Evolutionary conservation across 805 yeast genomes (phyloP), one percentile per base, ranked within the genome.

Genomic region (Candida gorgasii): DNA sequence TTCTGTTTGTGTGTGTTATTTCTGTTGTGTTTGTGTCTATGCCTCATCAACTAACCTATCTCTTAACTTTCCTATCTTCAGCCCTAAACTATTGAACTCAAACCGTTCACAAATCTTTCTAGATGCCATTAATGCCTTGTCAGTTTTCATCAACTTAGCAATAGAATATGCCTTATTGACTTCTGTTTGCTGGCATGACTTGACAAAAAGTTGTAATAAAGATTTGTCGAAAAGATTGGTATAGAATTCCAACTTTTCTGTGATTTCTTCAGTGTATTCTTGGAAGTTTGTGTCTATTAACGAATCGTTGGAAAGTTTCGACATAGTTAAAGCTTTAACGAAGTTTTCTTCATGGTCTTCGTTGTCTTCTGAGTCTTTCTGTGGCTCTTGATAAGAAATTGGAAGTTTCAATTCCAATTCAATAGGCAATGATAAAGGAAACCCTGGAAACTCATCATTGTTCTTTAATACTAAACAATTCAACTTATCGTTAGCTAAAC

Each of bases 381-480:
- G 54, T 8, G 58, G 59, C 4, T 54, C 57, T 20, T 31, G 30
- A 12, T 57, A 52, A 18, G 62, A 57, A 1, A 86, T 69, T 1
- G 97, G 97, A 17, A 89, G 61, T 43, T 72, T 70, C 33, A 89
- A 66, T 11, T 82, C 85, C 49, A 92, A 61, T 53, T 88, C 96
- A 8, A 89, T 75, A 1, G 96, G 92, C 43, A 89, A 71, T 0
- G 96, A 86, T 39, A 93, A 64, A 11, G 98, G 98, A 55, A 88
- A 81, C 3, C 80, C 78, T 0, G 97, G 97, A 62, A 84, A 84
- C 23, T 69, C 67, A 32, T 55, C 60, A 40, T 57, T 61, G 16
- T 89, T 90, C 62, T 86, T 85, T 47, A 88, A 76, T 15, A 88
- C 74, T 40, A 89, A 74, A 61, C 95, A 87, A 49, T 78, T 80